Percentiles rank a stretch among this genome's conserved stretches.
phyloP scores from a whole-genome alignment of 1,284 basidiomycete species.

The Kwoniella shivajii region DNA sequence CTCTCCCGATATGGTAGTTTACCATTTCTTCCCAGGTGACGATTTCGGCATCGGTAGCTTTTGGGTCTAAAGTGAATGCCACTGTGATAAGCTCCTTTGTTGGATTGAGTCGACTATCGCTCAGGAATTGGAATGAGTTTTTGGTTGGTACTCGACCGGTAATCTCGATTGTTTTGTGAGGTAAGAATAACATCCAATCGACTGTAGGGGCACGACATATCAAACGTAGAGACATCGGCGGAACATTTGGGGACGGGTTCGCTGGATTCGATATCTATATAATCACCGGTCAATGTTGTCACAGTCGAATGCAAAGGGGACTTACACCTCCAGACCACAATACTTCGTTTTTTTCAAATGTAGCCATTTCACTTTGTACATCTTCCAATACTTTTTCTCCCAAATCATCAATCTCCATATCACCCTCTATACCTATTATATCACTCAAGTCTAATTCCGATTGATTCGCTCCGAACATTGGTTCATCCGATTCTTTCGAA shows the following conservation, averaged over 20 bases:
- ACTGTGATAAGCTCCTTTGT: constrained; percentile 78
- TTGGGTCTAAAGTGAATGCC: constrained; percentile 63
- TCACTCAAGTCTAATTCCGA: constrained; percentile 44
- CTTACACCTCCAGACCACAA: constrained; percentile 42
- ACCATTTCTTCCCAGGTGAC: constrained; percentile 65
- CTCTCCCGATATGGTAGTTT: constrained; percentile 71
- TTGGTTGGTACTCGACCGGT: constrained; percentile 73
- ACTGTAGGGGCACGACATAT: constrained; percentile 10
- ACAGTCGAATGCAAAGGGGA: not conserved
- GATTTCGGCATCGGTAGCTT: constrained; percentile 51
- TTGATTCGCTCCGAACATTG: constrained; percentile 31
- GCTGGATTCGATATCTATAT: constrained; percentile 36
- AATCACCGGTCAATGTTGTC: not conserved
- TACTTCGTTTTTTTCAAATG: constrained; percentile 26
- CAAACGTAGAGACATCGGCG: constrained; percentile 27
- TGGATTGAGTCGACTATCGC: constrained; percentile 71
- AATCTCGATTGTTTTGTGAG: constrained; percentile 35
- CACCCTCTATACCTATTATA: constrained; percentile 25
- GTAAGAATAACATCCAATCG: constrained; percentile 36
- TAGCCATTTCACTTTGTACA: constrained; percentile 17
- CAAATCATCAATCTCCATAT: constrained; percentile 8
- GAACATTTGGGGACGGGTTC: constrained; percentile 15
- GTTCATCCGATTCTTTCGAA: constrained; percentile 2
- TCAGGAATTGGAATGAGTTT: constrained; percentile 72
- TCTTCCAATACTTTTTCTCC: constrained; percentile 10